Evolutionary conservation across 257 asterid species (phyloP).

Genomic region (Marsdenia floribunda): DNA sequence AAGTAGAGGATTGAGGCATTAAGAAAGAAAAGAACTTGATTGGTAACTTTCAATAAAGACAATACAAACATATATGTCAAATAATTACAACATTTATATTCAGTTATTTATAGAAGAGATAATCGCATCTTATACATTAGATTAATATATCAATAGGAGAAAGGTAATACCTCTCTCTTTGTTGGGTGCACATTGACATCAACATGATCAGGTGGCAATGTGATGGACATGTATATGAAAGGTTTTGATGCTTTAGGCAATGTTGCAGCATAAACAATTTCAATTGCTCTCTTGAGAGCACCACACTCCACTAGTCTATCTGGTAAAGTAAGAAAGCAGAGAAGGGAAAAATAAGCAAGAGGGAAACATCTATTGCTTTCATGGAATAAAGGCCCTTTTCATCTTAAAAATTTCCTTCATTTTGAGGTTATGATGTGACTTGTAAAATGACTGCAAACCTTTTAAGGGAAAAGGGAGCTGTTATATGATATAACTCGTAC

Average conservation of each 20-base stretch:
- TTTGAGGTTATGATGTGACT: not conserved
- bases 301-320: constrained; percentile 94
- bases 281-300: constrained; percentile 89
- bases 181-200: constrained; percentile 97
- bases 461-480: not conserved
- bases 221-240: constrained; percentile 79
- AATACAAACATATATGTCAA: not conserved
- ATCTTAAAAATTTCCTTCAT: not conserved
- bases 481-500: not conserved
- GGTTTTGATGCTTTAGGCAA: constrained; percentile 97
- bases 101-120: not conserved
- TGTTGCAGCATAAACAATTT: constrained; percentile 92
- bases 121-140: not conserved
- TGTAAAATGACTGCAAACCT: not conserved
- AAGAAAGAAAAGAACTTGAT: not conserved
- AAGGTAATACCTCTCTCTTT: constrained; percentile 73
- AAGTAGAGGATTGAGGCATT: not conserved
- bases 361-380: not conserved
- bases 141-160: not conserved
- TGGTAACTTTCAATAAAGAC: not conserved
- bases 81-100: not conserved
- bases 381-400: not conserved
- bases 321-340: constrained; percentile 30
- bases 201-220: constrained; percentile 85
- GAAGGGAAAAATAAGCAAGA: constrained; percentile 13